These are phyloP conservation scores for Vanderwaltozyma verrucispora DNA, from an alignment of 805 yeast species.

Conservation along the genomic window DNA sequence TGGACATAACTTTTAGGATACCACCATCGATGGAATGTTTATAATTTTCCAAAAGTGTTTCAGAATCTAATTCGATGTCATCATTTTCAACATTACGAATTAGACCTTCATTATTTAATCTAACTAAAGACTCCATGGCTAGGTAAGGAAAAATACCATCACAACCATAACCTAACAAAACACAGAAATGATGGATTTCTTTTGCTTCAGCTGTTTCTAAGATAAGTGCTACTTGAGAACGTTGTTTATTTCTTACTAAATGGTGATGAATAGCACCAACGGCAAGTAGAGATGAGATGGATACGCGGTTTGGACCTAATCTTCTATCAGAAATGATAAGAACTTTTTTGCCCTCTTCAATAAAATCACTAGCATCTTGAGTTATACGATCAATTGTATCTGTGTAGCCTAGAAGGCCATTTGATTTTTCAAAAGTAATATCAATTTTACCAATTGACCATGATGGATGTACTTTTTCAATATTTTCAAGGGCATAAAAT, in stretches of 20 bases:
- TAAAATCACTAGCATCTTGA: conserved; percentile 75
- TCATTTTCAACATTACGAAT: conserved; percentile 38
- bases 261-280: conserved; percentile 96
- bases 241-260: conserved; percentile 88
- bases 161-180: conserved; percentile 92
- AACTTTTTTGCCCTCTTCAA: conserved; percentile 63
- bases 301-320: conserved; percentile 50
- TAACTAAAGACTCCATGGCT: conserved; percentile 78
- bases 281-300: conserved; percentile 86
- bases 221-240: conserved; percentile 86
- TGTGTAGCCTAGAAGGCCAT: conserved; percentile 80
- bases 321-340: conserved; percentile 67
- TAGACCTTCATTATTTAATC: conserved; percentile 74
- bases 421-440: conserved; percentile 74
- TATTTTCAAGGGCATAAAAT: conserved; percentile 61
- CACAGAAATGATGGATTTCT: conserved; percentile 94
- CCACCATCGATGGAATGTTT: conserved; percentile 83
- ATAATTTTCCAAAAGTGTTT: conserved; percentile 62
- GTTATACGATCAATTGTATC: conserved; percentile 80
- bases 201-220: conserved; percentile 95
- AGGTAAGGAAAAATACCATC: conserved; percentile 93
- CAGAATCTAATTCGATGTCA: conserved; percentile 36
- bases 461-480: conserved; percentile 65
- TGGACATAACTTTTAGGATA: conserved; percentile 92
- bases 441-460: conserved; percentile 82